Evolutionary conservation across 2,329 filamentous ascomycete genomes (phyloP).

Genomic region (Monosporascus ibericus): DNA sequence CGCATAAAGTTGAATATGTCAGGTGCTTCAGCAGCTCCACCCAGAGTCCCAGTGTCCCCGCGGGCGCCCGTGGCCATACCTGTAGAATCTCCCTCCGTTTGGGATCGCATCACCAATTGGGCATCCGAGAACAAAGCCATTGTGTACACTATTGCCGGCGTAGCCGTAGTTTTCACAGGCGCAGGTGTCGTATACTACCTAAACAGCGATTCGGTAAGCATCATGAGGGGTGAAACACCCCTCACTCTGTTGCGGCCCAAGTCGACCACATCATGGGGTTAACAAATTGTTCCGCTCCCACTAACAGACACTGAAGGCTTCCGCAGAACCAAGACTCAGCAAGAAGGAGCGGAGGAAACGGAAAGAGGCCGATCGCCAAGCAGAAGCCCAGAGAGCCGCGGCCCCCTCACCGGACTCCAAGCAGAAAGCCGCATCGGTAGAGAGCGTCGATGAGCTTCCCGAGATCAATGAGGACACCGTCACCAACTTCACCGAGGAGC

Average conservation of each 20-base stretch:
- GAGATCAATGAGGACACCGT: conserved; percentile 57
- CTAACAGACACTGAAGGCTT: conserved; percentile 36
- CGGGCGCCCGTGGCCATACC: conserved; percentile 38
- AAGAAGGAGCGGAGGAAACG: conserved; percentile 88
- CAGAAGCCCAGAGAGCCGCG: conserved; percentile 35
- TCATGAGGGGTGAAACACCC: not conserved
- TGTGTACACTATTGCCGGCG: conserved; percentile 93
- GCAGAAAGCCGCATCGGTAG: conserved; percentile 45
- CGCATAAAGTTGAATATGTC: conserved; percentile 21
- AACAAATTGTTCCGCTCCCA: conserved; percentile 2
- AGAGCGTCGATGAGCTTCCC: conserved; percentile 62
- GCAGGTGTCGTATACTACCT: conserved; percentile 93
- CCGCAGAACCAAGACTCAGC: conserved; percentile 62
- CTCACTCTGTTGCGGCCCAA: not conserved
- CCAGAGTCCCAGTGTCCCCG: conserved; percentile 37
- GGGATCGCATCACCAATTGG: conserved; percentile 89
- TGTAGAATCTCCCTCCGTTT: conserved; percentile 60
- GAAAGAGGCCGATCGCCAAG: conserved; percentile 68
- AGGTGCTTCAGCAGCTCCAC: conserved; percentile 35
- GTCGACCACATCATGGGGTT: conserved; percentile 6
- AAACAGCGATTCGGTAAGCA: conserved; percentile 50
- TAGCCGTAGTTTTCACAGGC: conserved; percentile 84
- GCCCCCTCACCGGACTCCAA: conserved; percentile 29
- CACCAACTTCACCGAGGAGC: conserved; percentile 46
- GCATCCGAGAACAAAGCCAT: conserved; percentile 91